Conservation (phyloP, 352 stramenopile species). For the Phytophthora ohioensis region DNA sequence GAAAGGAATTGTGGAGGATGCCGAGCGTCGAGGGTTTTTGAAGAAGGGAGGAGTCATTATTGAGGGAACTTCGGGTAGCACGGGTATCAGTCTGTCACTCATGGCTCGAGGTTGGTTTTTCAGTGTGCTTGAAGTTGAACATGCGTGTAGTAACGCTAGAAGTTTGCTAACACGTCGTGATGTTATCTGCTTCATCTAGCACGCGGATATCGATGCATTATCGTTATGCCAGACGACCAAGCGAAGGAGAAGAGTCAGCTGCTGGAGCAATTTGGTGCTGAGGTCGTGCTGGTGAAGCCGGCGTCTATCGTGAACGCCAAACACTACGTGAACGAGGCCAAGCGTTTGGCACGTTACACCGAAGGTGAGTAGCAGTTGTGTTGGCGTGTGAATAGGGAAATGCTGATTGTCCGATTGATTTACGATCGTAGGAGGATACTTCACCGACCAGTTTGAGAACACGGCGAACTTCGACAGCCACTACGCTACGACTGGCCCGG, state of each 20-base stretch:
- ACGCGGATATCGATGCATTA: conserved; percentile 94
- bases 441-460: conserved; percentile 99
- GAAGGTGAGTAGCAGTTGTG: conserved; percentile 48
- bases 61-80: conserved; percentile 98
- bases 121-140: conserved; percentile 2
- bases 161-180: conserved; percentile 12
- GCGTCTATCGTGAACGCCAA: conserved; percentile 97
- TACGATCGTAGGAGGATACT: conserved; percentile 83
- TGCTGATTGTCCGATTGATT: neutral
- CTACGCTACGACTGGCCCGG: conserved; percentile 94
- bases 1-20: conserved; percentile 94
- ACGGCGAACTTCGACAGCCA: conserved; percentile 95
- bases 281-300: conserved; percentile 90
- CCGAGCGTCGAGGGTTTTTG: conserved; percentile 91
- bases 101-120: conserved; percentile 78
- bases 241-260: conserved; percentile 92
- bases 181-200: conserved; percentile 43
- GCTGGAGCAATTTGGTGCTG: conserved; percentile 85
- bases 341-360: conserved; percentile 83
- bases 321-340: conserved; percentile 98
- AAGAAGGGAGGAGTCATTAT: conserved; percentile 94
- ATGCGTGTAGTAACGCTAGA: neutral
- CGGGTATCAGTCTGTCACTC: conserved; percentile 96
- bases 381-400: neutral
- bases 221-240: conserved; percentile 99